phyloP scores from a whole-genome alignment of 345 rosid species.

The Eucalyptus urophylla region DNA sequence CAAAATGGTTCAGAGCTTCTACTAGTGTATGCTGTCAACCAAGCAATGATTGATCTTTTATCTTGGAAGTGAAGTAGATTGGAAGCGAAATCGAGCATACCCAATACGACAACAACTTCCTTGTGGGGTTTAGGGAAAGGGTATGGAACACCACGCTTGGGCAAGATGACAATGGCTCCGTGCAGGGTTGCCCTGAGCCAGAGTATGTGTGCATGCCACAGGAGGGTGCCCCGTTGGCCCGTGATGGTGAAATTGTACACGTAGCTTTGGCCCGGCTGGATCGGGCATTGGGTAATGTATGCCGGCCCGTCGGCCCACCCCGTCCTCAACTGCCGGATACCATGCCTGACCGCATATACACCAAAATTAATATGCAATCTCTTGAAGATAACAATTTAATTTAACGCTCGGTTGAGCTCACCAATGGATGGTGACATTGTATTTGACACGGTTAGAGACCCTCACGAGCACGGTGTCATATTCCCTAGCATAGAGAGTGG shows the following conservation, averaged over 20 bases:
- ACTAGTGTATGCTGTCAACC: background rate
- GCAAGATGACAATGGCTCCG: constrained; percentile 73
- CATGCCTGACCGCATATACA: background rate
- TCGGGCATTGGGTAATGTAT: constrained; percentile 85
- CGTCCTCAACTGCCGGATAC: constrained; percentile 34
- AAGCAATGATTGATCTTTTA: background rate
- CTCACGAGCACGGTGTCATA: background rate
- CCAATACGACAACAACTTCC: constrained; percentile 18
- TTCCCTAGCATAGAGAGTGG: background rate
- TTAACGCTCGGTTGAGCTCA: background rate
- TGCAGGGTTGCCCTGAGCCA: constrained; percentile 89
- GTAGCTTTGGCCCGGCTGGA: constrained; percentile 61
- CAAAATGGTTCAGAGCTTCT: background rate
- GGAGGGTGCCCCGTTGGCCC: constrained; percentile 82
- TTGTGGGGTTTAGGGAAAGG: background rate
- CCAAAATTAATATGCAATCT: background rate
- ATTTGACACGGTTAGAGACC: constrained; percentile 6
- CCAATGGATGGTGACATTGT: constrained; percentile 31
- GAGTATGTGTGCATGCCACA: constrained; percentile 91
- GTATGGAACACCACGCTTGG: constrained; percentile 61
- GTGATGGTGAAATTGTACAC: constrained; percentile 75
- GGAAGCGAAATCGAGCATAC: constrained; percentile 2
- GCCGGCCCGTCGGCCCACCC: constrained; percentile 99
- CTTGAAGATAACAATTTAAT: no score
- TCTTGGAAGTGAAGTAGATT: background rate